Percentiles rank a stretch among this genome's conserved stretches.
Evolutionary conservation across 768 basidiomycete species (phyloP).

Genomic region (Antrodiella citrinella): DNA sequence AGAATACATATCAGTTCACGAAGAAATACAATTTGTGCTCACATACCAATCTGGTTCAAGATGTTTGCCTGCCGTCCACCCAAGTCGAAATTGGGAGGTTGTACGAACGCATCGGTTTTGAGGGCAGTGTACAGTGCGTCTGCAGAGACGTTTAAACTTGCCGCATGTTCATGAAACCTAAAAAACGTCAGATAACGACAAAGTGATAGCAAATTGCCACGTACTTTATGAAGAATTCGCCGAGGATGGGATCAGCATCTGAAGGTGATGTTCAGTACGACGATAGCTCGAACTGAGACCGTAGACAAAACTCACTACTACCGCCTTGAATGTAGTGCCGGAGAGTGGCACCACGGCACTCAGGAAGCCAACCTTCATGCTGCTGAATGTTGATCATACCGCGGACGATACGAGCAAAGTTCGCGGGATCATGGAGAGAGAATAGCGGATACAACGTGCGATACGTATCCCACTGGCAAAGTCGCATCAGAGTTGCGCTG

Average conservation of each 20-base stretch:
- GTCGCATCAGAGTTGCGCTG: too few species aligned
- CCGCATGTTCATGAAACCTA: constrained; percentile 45
- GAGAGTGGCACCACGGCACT: constrained; percentile 50
- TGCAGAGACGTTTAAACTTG: constrained; percentile 37
- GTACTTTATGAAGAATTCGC: constrained; percentile 59
- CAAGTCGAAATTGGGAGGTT: constrained; percentile 54
- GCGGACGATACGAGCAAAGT: constrained; percentile 50
- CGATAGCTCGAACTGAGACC: background rate
- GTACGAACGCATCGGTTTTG: constrained; percentile 48
- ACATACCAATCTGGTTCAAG: constrained; percentile 46
- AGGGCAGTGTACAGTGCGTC: constrained; percentile 47
- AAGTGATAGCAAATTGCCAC: constrained; percentile 5
- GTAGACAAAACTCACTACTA: constrained; percentile 36
- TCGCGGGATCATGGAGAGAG: constrained; percentile 54
- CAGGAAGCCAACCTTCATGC: constrained; percentile 64
- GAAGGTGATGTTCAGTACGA: background rate
- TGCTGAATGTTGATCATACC: constrained; percentile 63
- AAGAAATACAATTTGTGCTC: background rate
- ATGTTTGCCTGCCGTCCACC: constrained; percentile 50
- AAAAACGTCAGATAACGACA: background rate
- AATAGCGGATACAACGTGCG: constrained; percentile 54
- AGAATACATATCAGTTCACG: too few species aligned
- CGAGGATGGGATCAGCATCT: constrained; percentile 60
- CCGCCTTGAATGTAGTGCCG: constrained; percentile 52
- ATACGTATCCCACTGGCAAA: constrained; percentile 63